Evolutionary conservation across 2,329 filamentous ascomycete genomes (phyloP).

Genomic region (Setomelanomma holmii): DNA sequence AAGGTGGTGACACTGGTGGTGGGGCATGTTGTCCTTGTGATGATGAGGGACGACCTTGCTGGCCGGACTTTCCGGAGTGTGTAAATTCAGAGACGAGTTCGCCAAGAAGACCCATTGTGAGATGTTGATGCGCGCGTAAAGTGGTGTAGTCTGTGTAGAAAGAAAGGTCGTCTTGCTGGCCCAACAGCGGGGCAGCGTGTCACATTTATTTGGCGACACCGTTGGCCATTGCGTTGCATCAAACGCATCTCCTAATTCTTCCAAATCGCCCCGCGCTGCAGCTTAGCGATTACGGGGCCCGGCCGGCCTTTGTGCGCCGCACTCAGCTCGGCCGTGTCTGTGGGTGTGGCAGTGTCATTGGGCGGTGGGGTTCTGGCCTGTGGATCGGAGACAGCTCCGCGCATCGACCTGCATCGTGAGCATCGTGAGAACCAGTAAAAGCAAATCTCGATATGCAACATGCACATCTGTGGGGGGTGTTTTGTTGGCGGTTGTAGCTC

Average conservation of each 20-base stretch:
- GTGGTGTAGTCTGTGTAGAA: no score
- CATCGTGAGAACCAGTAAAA: background rate
- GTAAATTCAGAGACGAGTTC: constrained; percentile 27
- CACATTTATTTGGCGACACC: constrained; percentile 16
- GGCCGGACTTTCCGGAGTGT: constrained; percentile 14
- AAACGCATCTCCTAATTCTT: background rate
- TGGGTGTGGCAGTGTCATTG: constrained; percentile 6
- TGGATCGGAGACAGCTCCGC: constrained; percentile 1
- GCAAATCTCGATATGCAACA: background rate
- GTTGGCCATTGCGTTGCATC: constrained; percentile 4
- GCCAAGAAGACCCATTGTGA: constrained; percentile 29
- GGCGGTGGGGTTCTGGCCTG: constrained; percentile 7
- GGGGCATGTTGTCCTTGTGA: constrained; percentile 15
- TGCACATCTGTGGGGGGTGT: background rate
- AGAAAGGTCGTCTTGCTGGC: no score
- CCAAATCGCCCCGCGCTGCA: constrained; percentile 3
- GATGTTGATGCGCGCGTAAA: background rate
- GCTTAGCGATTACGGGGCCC: constrained; percentile 9
- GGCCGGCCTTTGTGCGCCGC: background rate
- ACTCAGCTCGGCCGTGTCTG: background rate
- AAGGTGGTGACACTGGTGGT: constrained; percentile 36
- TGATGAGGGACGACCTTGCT: constrained; percentile 5
- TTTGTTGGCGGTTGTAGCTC: background rate
- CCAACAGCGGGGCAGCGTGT: constrained; percentile 1
- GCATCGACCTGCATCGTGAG: background rate